Evolutionary conservation across 2,329 filamentous ascomycete genomes (phyloP).

Genomic region (Neonectria magnoliae): DNA sequence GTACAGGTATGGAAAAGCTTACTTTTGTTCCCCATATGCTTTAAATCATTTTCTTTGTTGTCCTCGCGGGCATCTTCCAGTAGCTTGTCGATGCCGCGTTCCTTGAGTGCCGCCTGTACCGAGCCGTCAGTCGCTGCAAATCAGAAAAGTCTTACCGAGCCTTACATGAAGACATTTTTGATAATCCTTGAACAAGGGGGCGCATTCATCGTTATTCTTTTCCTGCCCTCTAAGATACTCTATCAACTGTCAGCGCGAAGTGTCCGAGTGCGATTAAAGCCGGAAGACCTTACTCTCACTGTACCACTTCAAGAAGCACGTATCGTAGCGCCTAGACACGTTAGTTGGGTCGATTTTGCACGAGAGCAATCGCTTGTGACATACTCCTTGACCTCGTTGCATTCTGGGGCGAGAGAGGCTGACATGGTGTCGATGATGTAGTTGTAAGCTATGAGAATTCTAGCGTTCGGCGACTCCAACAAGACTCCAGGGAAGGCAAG

Average conservation of each 20-base stretch:
- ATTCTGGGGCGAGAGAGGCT: conserved; percentile 92
- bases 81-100: conserved; percentile 91
- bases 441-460: conserved; percentile 32
- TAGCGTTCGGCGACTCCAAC: conserved; percentile 17
- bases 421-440: conserved; percentile 71
- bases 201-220: conserved; percentile 84
- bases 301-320: conserved; percentile 99
- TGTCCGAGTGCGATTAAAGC: conserved; percentile 22
- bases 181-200: conserved; percentile 86
- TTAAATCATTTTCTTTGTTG: conserved; percentile 84
- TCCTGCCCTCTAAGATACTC: conserved; percentile 91
- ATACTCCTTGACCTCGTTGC: conserved; percentile 95
- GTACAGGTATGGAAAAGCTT: conserved; percentile 24
- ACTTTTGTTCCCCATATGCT: conserved; percentile 56
- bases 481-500: conserved; percentile 18
- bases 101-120: conserved; percentile 74
- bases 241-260: conserved; percentile 48
- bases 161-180: conserved; percentile 84
- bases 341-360: background rate
- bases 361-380: conserved; percentile 40
- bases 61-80: conserved; percentile 90
- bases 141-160: conserved; percentile 4
- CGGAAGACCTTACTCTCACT: conserved; percentile 81
- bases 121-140: conserved; percentile 1
- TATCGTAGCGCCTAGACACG: conserved; percentile 82